Evolutionary conservation across 352 stramenopile genomes (phyloP).

Genomic region (Phytopythium cucurbitacearum): DNA sequence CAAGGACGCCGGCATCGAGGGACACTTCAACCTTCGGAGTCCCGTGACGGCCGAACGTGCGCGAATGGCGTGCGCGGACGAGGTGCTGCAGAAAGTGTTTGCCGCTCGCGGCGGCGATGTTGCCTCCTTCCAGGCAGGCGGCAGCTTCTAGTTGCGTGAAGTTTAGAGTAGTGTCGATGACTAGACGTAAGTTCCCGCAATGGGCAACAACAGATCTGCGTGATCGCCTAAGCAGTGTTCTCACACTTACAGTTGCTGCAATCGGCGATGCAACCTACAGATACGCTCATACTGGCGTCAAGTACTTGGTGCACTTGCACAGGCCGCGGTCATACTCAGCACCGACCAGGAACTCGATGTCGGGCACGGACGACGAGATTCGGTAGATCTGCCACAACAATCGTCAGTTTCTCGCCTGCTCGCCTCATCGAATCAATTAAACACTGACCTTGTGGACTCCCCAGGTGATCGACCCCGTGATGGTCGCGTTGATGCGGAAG

Average conservation of each 20-base stretch:
- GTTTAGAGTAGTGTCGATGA: conserved; percentile 1
- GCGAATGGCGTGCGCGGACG: conserved; percentile 78
- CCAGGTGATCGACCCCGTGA: conserved; percentile 81
- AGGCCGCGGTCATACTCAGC: conserved; percentile 80
- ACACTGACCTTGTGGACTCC: conserved; percentile 62
- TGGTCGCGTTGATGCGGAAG: conserved; percentile 78
- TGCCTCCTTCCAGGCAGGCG: conserved; percentile 49
- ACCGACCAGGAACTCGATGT: conserved; percentile 85
- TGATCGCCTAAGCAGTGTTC: neutral
- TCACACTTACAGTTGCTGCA: too few species aligned
- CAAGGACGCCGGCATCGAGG: conserved; percentile 47
- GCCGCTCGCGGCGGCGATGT: conserved; percentile 54
- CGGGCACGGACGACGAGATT: conserved; percentile 68
- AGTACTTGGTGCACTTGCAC: conserved; percentile 80
- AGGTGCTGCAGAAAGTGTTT: conserved; percentile 69
- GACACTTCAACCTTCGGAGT: conserved; percentile 69
- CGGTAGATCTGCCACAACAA: conserved; percentile 52
- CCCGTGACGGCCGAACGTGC: conserved; percentile 80
- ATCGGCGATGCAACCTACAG: too few species aligned
- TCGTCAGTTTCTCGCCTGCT: neutral
- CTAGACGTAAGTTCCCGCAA: neutral
- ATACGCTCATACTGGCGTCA: conserved; percentile 36
- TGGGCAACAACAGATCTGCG: neutral
- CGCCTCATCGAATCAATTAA: neutral
- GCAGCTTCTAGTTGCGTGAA: conserved; percentile 43